These are phyloP conservation scores for Stachybotrys chartarum DNA, from an alignment of 2,329 filamentous ascomycete genomes.

Conservation along the genomic window DNA sequence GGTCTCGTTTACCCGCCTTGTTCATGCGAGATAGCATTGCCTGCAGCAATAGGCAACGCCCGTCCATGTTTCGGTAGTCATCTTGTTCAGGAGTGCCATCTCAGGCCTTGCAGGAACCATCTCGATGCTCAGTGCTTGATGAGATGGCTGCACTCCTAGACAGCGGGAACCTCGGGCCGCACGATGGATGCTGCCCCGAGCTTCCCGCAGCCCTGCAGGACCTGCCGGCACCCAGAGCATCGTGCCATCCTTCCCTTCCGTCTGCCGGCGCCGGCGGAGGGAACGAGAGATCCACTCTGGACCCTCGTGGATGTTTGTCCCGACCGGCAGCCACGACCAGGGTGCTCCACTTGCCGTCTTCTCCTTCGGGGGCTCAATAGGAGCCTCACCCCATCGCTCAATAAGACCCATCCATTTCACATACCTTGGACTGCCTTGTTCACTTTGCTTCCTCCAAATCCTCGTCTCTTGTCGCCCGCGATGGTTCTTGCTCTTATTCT, in stretches of 20 bases:
- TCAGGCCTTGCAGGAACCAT: too few relatives aligned
- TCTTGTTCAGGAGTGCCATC: too few relatives aligned
- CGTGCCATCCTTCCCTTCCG: background rate
- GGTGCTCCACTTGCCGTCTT: slow-evolving; percentile 6
- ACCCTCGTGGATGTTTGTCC: background rate
- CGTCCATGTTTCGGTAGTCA: too few relatives aligned
- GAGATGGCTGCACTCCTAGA: background rate
- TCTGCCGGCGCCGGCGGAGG: background rate
- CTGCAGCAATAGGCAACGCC: too few relatives aligned
- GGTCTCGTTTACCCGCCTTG: too few relatives aligned
- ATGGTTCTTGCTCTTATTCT: background rate
- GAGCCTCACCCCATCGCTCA: slow-evolving; percentile 3
- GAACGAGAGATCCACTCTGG: too few relatives aligned
- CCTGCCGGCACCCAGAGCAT: too few relatives aligned
- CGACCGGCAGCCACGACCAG: background rate
- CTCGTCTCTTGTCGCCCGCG: background rate
- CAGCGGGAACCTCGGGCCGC: background rate
- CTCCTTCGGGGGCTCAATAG: slow-evolving; percentile 28
- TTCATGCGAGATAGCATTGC: too few relatives aligned
- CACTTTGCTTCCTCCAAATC: background rate
- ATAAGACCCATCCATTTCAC: background rate
- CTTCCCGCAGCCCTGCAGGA: background rate
- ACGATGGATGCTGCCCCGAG: background rate
- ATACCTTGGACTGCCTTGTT: too few relatives aligned
- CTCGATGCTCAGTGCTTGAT: too few relatives aligned